Base-by-base conservation (phyloP, 2,329 filamentous ascomycete species). In the Hypoxylon sp. region DNA sequence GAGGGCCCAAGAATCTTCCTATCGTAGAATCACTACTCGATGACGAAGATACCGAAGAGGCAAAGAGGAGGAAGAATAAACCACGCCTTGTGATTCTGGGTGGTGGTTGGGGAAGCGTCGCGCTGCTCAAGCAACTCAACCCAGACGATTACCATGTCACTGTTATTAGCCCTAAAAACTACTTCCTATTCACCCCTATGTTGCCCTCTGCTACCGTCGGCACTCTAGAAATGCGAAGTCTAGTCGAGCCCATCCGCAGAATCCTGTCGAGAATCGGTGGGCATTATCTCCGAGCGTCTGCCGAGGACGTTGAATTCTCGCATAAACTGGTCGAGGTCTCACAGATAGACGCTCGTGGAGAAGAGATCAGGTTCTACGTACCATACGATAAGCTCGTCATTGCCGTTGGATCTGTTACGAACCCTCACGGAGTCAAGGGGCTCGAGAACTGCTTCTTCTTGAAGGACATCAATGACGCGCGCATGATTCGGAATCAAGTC, bases 171-270 rank as follows among this genome's bases (percentile, higher is more conserved):
- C 95, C 96, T 0, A 92, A 92, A 37, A 98, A 98, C 76, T 97
- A 98, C 82, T 99, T 99, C 82, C 83, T 99, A 32, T 99, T 99
- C 80, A 99, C 96, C 1, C 96, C 96, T 0, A 98, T 99, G 94
- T 85, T 99, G 47, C 96, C 96, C 1, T 97, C 94, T 35, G 97
- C 96, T 6, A 99, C 97, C 0, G 96, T 99, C 5, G 97, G 97
- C 11, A 99, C 96, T 0, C 84, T 99, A 32, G 95, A 97, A 77
- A 84, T 98, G 75, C 87, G 95, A 71, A 97, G 94, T 54, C 84
- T 99, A 65, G 93, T 98, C 44, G 96, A 99, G 80, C 96, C 96
- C 0, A 93, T 99, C 68, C 89, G 96, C 68, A 89, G 93, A 52
- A 96, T 99, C 73, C 84, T 98, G 19, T 83, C 87, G 59, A 86